Evolutionary conservation across 176 grass and related monocot species (phyloP), one percentile per base, ranked within the genome.

Genomic region (Aegilops umbellulata): DNA sequence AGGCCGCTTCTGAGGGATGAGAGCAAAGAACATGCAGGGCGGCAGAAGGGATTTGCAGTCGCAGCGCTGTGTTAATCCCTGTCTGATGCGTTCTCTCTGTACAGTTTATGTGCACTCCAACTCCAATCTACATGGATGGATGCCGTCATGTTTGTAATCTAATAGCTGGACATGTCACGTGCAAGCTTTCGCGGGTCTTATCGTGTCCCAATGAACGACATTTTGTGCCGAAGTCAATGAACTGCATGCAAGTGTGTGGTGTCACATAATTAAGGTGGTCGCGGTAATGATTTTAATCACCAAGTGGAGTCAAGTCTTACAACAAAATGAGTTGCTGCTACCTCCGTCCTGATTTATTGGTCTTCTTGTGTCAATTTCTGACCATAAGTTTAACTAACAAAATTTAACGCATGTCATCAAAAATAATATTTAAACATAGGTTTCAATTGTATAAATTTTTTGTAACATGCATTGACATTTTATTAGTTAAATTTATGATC

Each of bases 11-110:
- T 46, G 20, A 14, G 3, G 61, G 23, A 31, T 29, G 17, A 75
- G 42, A 10, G 61, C 41, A 13, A 1, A 58, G 70, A 29, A 57
- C 53, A 9, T 5, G 3, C 44, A 65, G 79, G 66, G 24, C 73
- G 26, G 65, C 65, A 39, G 5, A 65, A 84, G 26, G 78, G 85
- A 70, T 63, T 49, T 47, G 35, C 62, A 47, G 61, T 22, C 64
- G 51, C 62, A 36, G 47, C 13, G 69, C 16, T 8, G 38, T 4
- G 22, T 60, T 53, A 53, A 7, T 7, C 23, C 34, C 22, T 76
- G 88, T 23, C 49, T 29, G 83, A 70, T 62, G 81, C 87, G 7
- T 77, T 66, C 42, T 24, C 61, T 13, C 82, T 76, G 70, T 44
- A 15, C 70, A 65, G 25, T 64, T 84, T 81, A 6, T 81, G 17